Base-by-base conservation (phyloP, 495 filamentous ascomycete genomes). In the Acidiella bohemica region DNA sequence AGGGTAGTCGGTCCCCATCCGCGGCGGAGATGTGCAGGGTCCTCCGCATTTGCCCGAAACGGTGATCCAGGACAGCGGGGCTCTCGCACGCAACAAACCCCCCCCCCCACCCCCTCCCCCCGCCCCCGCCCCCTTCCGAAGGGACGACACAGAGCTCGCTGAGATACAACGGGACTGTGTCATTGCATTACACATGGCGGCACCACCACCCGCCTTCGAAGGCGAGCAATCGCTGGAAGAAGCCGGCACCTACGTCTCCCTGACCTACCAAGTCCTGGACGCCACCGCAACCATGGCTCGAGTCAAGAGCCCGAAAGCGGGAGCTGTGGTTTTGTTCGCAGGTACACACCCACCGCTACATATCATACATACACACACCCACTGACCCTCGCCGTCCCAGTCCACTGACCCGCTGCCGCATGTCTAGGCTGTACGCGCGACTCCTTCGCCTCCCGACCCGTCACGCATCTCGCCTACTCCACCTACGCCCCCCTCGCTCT, bases 381-480 rank as follows among this genome's bases (percentile, higher is more conserved):
- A 16, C 12, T 16, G 31, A 13, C 17, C 3, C 26, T 18, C 45
- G 22, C 50, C 50, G 26, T 40, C 32, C 21, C 17, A 50, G 40
- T 39, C 12, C 34, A 39, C n/a, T n/a, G n/a, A n/a, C n/a, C n/a
- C n/a, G n/a, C n/a, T n/a, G n/a, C n/a, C n/a, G n/a, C n/a, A n/a
- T n/a, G n/a, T n/a, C n/a, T 65, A 64, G 88, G 90, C 34, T 94
- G 87, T 16, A 96, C 90, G 8, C 73, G 90, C 30, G 75, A 94
- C 59, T 78, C 74, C 55, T 95, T 94, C 63, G 67, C 69, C 31
- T 63, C 62, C 40, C 79, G 80, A 42, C 62, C 81, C 10, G 90
- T 97, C 43, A 67, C 72, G 1, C 70, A 80, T 27, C 76, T 96
- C 2, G 67, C 75, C 35, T 96, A 96, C 63, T 78, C 77, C 2